Evolutionary conservation across 1,139 yeast species (phyloP), one percentile per base, ranked within the genome.

Genomic region (Suhomyces wounanorum): DNA sequence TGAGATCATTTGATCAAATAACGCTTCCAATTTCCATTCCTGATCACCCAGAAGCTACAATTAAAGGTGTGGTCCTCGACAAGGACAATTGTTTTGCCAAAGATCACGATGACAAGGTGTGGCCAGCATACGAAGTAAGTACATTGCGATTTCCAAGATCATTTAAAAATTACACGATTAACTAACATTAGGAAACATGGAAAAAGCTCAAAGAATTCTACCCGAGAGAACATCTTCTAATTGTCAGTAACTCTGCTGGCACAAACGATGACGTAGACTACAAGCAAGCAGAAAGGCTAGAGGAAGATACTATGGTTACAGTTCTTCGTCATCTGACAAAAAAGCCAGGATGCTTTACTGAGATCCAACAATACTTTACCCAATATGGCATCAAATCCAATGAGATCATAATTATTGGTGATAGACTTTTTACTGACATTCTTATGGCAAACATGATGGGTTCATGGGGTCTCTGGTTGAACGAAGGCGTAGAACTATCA

Each of bases 401-500:
- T 16, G 89, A 92, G 58, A 83, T 94, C 21, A 90, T 91, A 0
- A 85, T 94, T 4, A 82, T 94, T 17, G 99, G 99, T 0, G 99
- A 94, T 61, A 71, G 99, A 37, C 75, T 94, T 38, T 84, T 91
- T 68, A 94, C 99, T 0, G 99, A 94, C 66, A 81, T 94, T 53
- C 71, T 92, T 49, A 89, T 94, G 97, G 97, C 97, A 17, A 92
- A 92, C 60, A 77, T 85, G 77, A 90, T 92, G 96, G 96, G 96
- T 0, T 78, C 96, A 0, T 82, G 84, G 70, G 89, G 95, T 0
- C 78, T 90, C 6, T 94, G 98, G 97, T 64, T 94, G 1, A 73
- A 78, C 51, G 84, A 84, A 46, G 97, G 97, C 2, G 96, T 91
- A 1, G 75, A 77, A 48, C 73, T 77, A 44, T 78, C 86, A 1